Conservation (phyloP, 2,329 filamentous ascomycete species). For the Trichoderma citrinoviride region DNA sequence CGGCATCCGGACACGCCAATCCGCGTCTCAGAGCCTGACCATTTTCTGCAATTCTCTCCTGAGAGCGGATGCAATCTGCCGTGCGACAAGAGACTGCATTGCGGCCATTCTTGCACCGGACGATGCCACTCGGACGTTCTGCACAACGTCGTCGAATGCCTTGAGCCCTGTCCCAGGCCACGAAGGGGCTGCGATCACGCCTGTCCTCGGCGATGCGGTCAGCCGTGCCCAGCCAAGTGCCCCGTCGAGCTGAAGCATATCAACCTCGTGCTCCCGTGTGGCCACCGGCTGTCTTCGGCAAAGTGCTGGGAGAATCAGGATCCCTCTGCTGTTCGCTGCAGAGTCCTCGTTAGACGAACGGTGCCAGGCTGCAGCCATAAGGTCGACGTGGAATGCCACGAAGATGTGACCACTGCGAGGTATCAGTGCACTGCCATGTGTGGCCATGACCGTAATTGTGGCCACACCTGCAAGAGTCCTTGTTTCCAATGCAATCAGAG, state of each 20-base stretch:
- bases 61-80: constrained; percentile 59
- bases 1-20: constrained; percentile 56
- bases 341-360: constrained; percentile 41
- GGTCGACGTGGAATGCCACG: constrained; percentile 48
- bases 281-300: constrained; percentile 37
- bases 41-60: constrained; percentile 56
- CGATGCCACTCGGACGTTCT: constrained; percentile 48
- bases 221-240: constrained; percentile 42
- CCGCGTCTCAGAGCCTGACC: constrained; percentile 49
- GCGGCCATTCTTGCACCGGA: constrained; percentile 48
- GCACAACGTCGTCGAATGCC: constrained; percentile 47
- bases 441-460: constrained; percentile 48
- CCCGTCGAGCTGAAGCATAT: constrained; percentile 32
- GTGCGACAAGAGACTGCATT: constrained; percentile 49
- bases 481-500: constrained; percentile 51
- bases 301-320: constrained; percentile 45
- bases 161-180: constrained; percentile 43
- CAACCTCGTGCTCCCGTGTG: constrained; percentile 41
- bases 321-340: constrained; percentile 48
- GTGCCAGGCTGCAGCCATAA: constrained; percentile 57
- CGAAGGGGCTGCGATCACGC: constrained; percentile 44
- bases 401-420: constrained; percentile 39
- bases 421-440: constrained; percentile 54
- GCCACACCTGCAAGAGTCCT: constrained; percentile 52
- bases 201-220: constrained; percentile 45